Percentiles rank a stretch among this genome's conserved stretches.
phyloP scores from a whole-genome alignment of 176 grass and related monocot genomes.

The Zea mays region Zm-B73-REFERENCE-NAM-5.0 NC_050103.1:178737001-178737500 shows the following conservation, averaged over 20 bases:
- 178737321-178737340: constrained; percentile 56
- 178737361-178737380: background rate
- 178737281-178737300: constrained; percentile 95
- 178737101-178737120: no score
- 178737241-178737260: background rate
- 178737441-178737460: background rate
- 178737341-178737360: background rate
- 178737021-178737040: no score
- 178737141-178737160: no score
- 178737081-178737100: no score
- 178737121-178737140: no score
- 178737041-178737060: no score
- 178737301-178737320: constrained; percentile 77
- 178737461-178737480: background rate
- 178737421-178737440: constrained; percentile 1
- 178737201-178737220: background rate
- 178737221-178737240: background rate
- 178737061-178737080: no score
- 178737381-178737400: background rate
- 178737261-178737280: constrained; percentile 50
- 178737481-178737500: no score
- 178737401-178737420: background rate
- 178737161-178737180: no score
- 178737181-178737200: no score
- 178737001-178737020: no score